phyloP scores from a whole-genome alignment of 2,329 filamentous ascomycete genomes.

The Fusarium sp. region DNA sequence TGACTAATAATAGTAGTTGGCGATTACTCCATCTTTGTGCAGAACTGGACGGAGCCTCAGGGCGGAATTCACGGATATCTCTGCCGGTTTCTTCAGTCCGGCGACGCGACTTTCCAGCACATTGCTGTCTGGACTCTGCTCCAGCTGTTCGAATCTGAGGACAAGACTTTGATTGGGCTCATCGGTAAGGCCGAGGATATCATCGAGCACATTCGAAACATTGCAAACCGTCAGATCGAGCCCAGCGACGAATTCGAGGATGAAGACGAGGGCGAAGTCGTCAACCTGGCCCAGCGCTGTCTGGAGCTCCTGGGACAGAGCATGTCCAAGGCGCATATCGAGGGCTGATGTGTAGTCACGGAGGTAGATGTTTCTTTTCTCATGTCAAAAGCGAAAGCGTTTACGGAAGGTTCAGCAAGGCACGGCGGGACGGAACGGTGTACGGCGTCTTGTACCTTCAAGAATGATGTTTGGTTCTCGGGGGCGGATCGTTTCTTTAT shows the following conservation, averaged over 20 bases:
- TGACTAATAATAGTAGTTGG: conserved; percentile 71
- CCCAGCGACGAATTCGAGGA: conserved; percentile 88
- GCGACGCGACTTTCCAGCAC: conserved; percentile 97
- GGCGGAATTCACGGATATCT: conserved; percentile 97
- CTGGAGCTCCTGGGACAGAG: conserved; percentile 85
- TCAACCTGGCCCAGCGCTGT: conserved; percentile 89
- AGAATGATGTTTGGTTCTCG: conserved; percentile 43
- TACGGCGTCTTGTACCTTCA: conserved; percentile 46
- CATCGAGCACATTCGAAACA: conserved; percentile 89
- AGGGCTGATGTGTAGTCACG: conserved; percentile 67
- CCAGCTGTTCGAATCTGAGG: conserved; percentile 94
- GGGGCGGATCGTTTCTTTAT: conserved; percentile 36
- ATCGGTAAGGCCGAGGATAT: conserved; percentile 93
- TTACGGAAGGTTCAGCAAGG: conserved; percentile 29
- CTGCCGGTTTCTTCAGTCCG: conserved; percentile 90
- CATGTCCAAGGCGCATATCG: conserved; percentile 83
- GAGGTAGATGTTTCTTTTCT: conserved; percentile 26
- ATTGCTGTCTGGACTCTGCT: conserved; percentile 98
- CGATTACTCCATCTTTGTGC: conserved; percentile 95
- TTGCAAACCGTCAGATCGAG: conserved; percentile 89
- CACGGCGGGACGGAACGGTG: conserved; percentile 42
- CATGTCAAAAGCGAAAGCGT: conserved; percentile 46
- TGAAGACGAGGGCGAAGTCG: conserved; percentile 92
- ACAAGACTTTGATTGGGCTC: conserved; percentile 86
- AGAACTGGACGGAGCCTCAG: conserved; percentile 91